Conservation (phyloP, 768 basidiomycete species). For the Rhodotorula babjevae region DNA sequence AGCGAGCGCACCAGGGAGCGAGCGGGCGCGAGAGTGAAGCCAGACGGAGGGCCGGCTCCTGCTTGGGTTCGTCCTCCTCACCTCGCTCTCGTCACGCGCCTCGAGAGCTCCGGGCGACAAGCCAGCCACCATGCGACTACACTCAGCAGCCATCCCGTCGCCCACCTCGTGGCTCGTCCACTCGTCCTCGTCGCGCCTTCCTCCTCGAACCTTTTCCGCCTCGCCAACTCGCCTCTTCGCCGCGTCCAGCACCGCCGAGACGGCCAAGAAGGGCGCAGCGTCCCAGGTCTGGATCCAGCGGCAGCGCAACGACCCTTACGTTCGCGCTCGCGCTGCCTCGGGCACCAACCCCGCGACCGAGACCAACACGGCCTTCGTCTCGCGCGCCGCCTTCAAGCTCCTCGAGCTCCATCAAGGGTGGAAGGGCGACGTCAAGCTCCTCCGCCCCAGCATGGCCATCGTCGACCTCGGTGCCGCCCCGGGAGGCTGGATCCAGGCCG, state of each 20-base stretch:
- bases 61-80: neutral
- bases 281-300: conserved; percentile 44
- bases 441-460: conserved; percentile 53
- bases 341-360: neutral
- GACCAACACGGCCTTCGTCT: conserved; percentile 56
- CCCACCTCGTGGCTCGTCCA: neutral
- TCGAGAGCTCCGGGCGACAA: neutral
- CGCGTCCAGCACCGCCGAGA: neutral
- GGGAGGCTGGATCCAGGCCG: conserved; percentile 90
- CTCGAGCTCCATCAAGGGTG: conserved; percentile 63
- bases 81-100: no score
- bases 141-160: neutral
- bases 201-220: neutral
- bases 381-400: conserved; percentile 88
- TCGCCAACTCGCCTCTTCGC: neutral
- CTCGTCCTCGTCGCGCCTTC: neutral
- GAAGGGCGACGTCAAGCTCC: conserved; percentile 49
- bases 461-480: conserved; percentile 90
- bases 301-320: conserved; percentile 48
- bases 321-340: conserved; percentile 40
- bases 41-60: neutral
- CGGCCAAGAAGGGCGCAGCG: neutral
- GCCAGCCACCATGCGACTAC: neutral
- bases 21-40: neutral
- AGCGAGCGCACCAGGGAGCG: neutral